These are phyloP conservation scores for Theobroma grandiflorum DNA, from an alignment of 441 rosid species.

Conservation along the genomic window DNA sequence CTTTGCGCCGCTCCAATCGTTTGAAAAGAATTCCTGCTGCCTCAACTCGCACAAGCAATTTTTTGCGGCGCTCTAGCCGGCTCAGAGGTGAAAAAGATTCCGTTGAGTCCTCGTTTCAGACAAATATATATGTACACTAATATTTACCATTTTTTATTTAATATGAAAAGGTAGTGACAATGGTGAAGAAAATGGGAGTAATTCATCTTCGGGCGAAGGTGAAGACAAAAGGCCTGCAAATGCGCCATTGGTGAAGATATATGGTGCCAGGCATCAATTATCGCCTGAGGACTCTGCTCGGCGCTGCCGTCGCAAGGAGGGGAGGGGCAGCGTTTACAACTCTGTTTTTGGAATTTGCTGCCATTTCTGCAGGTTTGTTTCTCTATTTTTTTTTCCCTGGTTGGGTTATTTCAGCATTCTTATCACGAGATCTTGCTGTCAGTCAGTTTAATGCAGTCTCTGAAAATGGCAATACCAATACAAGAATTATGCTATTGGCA, in stretches of 20 bases:
- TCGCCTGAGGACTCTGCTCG: conserved; percentile 48
- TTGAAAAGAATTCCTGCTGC: conserved; percentile 22
- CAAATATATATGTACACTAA: background rate
- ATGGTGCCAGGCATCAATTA: conserved; percentile 22
- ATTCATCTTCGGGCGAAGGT: background rate
- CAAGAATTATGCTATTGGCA: too few species aligned
- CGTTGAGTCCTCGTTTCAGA: background rate
- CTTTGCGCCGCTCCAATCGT: conserved; percentile 45
- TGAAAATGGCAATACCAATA: too few species aligned
- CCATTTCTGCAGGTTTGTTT: conserved; percentile 56
- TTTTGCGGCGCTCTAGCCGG: conserved; percentile 16
- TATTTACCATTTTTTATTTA: background rate
- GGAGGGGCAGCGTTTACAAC: conserved; percentile 46
- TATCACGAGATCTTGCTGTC: too few species aligned
- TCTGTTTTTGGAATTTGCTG: conserved; percentile 53
- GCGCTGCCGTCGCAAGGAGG: conserved; percentile 43
- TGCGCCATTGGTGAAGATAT: conserved; percentile 36
- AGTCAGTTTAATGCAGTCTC: too few species aligned
- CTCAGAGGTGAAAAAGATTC: conserved; percentile 3
- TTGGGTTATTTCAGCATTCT: too few species aligned
- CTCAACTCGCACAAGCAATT: background rate
- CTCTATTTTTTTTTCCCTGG: background rate
- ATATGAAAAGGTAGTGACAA: background rate
- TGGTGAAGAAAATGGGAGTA: conserved; percentile 25
- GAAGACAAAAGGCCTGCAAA: conserved; percentile 40